phyloP scores from a whole-genome alignment of 768 basidiomycete species.

The Trametes cinnabarina region DNA sequence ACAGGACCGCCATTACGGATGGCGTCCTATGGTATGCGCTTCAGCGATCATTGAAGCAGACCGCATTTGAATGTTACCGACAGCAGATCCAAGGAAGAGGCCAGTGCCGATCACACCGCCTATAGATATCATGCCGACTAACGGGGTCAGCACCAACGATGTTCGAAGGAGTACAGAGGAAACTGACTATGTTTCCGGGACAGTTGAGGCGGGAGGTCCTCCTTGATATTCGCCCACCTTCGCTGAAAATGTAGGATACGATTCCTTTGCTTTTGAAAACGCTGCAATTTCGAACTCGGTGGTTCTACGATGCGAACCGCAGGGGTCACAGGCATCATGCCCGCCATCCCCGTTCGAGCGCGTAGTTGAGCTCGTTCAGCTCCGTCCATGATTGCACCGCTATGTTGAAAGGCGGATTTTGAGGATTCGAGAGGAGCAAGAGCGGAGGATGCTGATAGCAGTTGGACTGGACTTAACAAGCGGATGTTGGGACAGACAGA shows the following conservation, averaged over 20 bases:
- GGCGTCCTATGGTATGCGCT: slow-evolving; percentile 21
- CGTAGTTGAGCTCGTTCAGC: not conserved
- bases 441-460: too few relatives aligned
- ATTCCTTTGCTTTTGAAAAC: slow-evolving; percentile 16
- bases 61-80: not conserved
- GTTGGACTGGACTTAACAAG: too few relatives aligned
- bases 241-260: slow-evolving; percentile 26
- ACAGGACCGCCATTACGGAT: slow-evolving; percentile 53
- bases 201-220: slow-evolving; percentile 28
- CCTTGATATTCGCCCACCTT: slow-evolving; percentile 28
- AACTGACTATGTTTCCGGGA: slow-evolving; percentile 27
- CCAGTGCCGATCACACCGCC: slow-evolving; percentile 40
- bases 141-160: not conserved
- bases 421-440: too few relatives aligned
- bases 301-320: slow-evolving; percentile 6
- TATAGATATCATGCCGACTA: slow-evolving; percentile 30
- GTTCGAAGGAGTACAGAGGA: not conserved
- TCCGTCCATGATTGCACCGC: not conserved
- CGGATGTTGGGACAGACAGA: too few relatives aligned
- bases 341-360: not conserved
- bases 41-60: not conserved
- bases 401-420: too few relatives aligned
- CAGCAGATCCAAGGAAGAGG: slow-evolving; percentile 37
- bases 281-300: not conserved
- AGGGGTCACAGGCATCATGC: not conserved